Evolutionary conservation across 2,329 filamentous ascomycete species (phyloP).

Genomic region (Salinomyces thailandicus): DNA sequence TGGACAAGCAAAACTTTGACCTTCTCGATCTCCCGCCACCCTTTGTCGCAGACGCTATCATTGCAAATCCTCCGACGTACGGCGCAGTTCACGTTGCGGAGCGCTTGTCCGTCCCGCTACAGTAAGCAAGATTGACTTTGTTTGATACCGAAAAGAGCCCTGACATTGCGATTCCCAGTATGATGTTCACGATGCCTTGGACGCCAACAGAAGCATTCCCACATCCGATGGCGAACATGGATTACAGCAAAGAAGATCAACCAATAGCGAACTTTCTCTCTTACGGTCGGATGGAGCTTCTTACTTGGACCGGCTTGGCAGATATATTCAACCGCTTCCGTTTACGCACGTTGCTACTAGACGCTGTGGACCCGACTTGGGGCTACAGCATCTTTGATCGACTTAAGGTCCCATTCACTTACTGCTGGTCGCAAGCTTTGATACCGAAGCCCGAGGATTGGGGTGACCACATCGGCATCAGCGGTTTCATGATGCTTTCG

Average conservation of each 20-base stretch:
- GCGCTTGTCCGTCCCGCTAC: constrained; percentile 41
- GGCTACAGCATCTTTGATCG: neutral
- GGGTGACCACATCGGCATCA: constrained; percentile 43
- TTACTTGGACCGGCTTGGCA: constrained; percentile 81
- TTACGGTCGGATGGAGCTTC: constrained; percentile 72
- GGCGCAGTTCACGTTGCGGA: constrained; percentile 64
- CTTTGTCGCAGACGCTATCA: constrained; percentile 72
- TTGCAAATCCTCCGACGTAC: constrained; percentile 66
- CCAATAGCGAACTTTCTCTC: constrained; percentile 66
- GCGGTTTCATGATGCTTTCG: constrained; percentile 64
- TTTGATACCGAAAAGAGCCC: neutral
- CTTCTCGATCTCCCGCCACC: too few relatives aligned
- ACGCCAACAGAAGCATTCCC: constrained; percentile 71
- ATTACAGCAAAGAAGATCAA: constrained; percentile 57
- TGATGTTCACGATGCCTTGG: constrained; percentile 96
- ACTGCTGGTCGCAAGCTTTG: constrained; percentile 74
- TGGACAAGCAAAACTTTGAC: too few relatives aligned
- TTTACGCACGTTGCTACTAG: constrained; percentile 39
- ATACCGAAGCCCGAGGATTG: constrained; percentile 67
- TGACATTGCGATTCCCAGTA: constrained; percentile 23
- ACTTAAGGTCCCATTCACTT: constrained; percentile 70
- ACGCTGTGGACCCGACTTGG: constrained; percentile 1
- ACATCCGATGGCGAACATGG: constrained; percentile 71
- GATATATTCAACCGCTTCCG: constrained; percentile 81
- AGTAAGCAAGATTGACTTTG: neutral